Evolutionary conservation across 2,329 filamentous ascomycete genomes (phyloP).

Genomic region (Colletotrichum costaricense): DNA sequence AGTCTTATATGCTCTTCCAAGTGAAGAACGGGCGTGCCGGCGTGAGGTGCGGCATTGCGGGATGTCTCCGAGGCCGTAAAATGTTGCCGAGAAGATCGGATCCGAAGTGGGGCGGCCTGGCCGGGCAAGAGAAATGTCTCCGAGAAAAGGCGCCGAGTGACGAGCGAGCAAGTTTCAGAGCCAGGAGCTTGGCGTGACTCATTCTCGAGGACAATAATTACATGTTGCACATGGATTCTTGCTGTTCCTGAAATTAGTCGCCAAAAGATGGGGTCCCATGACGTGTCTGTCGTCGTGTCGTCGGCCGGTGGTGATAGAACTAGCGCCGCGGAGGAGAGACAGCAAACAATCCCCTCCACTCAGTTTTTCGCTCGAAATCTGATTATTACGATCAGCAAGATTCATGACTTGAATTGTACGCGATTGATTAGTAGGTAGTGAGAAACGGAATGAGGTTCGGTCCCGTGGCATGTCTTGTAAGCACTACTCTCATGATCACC

Average conservation of each 20-base stretch:
- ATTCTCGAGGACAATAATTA: rapidly evolving
- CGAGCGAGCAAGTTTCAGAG: not conserved
- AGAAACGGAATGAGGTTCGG: not conserved
- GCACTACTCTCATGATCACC: too few relatives aligned
- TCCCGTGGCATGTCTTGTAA: too few relatives aligned
- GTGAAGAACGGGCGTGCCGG: not conserved
- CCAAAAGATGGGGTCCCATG: too few relatives aligned
- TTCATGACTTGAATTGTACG: not conserved
- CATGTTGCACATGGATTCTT: too few relatives aligned
- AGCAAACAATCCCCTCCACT: not conserved
- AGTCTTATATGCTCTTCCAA: too few relatives aligned
- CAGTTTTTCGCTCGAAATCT: not conserved
- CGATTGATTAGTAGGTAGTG: not conserved
- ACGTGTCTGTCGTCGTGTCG: too few relatives aligned
- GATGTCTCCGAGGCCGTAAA: not conserved
- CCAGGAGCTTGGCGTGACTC: not conserved
- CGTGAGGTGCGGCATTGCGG: not conserved
- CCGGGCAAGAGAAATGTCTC: conserved; percentile 16
- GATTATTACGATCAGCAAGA: too few relatives aligned
- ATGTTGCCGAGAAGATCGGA: conserved; percentile 10
- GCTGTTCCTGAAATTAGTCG: too few relatives aligned
- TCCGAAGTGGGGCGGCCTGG: conserved; percentile 9
- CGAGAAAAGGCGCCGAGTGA: conserved; percentile 1
- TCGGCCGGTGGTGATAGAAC: not conserved
- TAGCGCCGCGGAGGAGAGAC: not conserved